Conservation (phyloP, 2,329 filamentous ascomycete genomes). For the Stachybotrys echinatus region DNA sequence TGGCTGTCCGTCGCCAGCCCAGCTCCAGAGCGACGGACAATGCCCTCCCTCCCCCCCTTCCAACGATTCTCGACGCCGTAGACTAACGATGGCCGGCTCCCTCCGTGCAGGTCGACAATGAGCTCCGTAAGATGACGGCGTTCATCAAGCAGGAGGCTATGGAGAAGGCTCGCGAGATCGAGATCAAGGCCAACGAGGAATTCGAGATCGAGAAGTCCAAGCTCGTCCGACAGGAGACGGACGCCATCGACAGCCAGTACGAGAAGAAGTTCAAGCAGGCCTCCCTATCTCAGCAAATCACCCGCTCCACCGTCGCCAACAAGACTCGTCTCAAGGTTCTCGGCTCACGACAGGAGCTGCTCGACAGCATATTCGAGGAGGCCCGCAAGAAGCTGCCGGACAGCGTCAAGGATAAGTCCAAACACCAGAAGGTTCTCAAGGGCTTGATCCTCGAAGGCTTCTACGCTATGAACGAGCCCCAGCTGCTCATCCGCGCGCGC, state of each 20-base stretch:
- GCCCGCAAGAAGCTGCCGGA: constrained; percentile 65
- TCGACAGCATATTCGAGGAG: constrained; percentile 83
- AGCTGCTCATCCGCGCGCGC: constrained; percentile 68
- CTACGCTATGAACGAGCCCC: constrained; percentile 79
- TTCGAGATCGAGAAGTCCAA: constrained; percentile 99
- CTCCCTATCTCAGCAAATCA: constrained; percentile 98
- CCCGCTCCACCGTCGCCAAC: constrained; percentile 91
- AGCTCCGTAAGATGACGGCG: constrained; percentile 99
- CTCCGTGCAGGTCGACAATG: constrained; percentile 72
- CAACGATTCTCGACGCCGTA: too few relatives aligned
- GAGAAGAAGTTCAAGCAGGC: constrained; percentile 99
- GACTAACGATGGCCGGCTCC: too few relatives aligned
- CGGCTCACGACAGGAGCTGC: constrained; percentile 78
- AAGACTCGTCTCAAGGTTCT: constrained; percentile 90
- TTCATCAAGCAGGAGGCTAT: constrained; percentile 99
- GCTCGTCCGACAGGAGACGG: constrained; percentile 91
- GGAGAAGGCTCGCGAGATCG: constrained; percentile 95
- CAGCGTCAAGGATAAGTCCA: constrained; percentile 61
- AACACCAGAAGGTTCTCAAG: constrained; percentile 74
- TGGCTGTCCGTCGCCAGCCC: too few relatives aligned
- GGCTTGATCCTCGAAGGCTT: constrained; percentile 82
- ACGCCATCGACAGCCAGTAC: constrained; percentile 86
- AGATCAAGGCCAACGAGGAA: constrained; percentile 97
- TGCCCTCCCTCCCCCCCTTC: too few relatives aligned
- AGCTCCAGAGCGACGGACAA: too few relatives aligned